Base-by-base conservation (phyloP, 2,329 filamentous ascomycete genomes). In the Aspergillus spinulosporus region DNA sequence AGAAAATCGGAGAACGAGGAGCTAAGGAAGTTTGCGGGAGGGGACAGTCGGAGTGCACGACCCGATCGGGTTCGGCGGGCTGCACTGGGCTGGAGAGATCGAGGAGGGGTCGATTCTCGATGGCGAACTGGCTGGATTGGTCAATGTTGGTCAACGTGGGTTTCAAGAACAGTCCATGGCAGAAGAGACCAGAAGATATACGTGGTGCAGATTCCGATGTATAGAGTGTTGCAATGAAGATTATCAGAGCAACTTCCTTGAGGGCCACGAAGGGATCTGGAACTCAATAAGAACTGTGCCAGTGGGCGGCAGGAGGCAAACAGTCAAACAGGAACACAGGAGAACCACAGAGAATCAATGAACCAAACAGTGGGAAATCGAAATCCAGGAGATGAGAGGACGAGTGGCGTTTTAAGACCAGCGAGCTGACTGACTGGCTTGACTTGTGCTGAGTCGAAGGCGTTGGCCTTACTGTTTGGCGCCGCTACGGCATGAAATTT, bases 1-100 rank as follows among this genome's bases (percentile, higher is more conserved):
- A 57, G 61, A 58, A 57, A 7, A 60, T 42, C 40, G 57, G 59
- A 61, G 60, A 62, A 64, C 21, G 66, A 69, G 64, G 68, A 71
- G 62, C 66, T 69, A 71, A 71, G 70, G 70, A 66, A 68, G 63
- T 65, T 71, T 73, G 71, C 71, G 70, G 70, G 61, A 62, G 49
- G 64, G 26, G 59, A 57, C 57, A 32, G 31, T 36, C 31, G 44
- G 44, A 45, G 50, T 62, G 14, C 58, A 54, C 57, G 62, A 59
- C 48, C 62, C 63, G 64, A 64, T 59, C 58, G 61, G 62, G 59
- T 54, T 62, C 58, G 63, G 62, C 57, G 37, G 26, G 12, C 54
- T 42, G 57, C 46, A 45, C 45, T 56, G 56, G 40, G 54, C 21
- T 21, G 21, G 21, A 21, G 21, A 56, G 51, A 54, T 43, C 43